These are phyloP conservation scores for Cardiospermum halicacabum DNA, from an alignment of 345 rosid species.

Conservation along the genomic window DNA sequence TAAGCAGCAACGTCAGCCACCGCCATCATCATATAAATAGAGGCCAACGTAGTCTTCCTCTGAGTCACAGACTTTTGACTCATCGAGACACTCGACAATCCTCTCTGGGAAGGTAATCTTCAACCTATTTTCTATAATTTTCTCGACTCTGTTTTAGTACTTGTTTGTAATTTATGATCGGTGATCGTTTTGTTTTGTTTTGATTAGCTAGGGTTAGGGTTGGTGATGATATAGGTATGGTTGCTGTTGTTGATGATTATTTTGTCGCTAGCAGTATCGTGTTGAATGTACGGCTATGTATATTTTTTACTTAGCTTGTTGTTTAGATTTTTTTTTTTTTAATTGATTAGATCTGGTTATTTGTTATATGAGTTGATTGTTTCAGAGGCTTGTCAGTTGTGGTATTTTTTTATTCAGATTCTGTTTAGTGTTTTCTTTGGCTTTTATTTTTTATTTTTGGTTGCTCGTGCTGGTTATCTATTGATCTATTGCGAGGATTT, in stretches of 20 bases:
- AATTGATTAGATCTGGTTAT: too few species aligned
- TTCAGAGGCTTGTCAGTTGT: neutral
- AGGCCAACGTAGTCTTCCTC: neutral
- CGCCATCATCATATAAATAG: neutral
- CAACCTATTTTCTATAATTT: neutral
- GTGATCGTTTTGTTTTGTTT: neutral
- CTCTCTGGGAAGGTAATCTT: constrained; percentile 2
- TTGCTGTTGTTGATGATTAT: neutral
- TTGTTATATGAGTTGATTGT: too few species aligned
- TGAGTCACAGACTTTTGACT: neutral
- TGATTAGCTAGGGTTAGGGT: constrained; percentile 6
- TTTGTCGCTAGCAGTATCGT: neutral
- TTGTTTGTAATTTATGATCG: neutral
- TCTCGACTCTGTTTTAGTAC: neutral
- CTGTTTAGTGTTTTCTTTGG: neutral
- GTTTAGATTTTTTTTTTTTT: neutral
- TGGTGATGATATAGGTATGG: neutral
- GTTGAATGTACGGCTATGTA: neutral
- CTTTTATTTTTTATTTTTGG: too few species aligned
- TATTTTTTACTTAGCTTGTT: neutral
- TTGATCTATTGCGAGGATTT: neutral
- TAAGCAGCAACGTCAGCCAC: neutral
- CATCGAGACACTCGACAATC: neutral
- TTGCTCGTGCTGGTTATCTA: neutral
- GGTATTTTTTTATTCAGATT: neutral